Base-by-base conservation (phyloP, 306 rosid genomes). In the Psophocarpus tetragonolobus region DNA sequence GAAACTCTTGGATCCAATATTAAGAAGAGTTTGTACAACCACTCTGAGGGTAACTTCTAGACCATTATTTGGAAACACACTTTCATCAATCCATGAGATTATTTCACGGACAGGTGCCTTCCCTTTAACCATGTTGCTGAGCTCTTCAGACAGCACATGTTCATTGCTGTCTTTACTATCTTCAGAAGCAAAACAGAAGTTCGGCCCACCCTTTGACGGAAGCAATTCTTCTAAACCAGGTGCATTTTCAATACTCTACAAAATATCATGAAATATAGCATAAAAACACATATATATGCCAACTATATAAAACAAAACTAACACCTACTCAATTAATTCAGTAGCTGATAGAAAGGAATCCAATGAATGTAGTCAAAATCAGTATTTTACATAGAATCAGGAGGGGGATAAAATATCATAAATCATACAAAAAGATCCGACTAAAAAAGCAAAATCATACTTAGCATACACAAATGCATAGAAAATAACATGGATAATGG, bases 181-280 rank as follows among this genome's bases (percentile, higher is more conserved):
- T 61, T 90, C 96, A 5, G 80, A 80, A 62, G 87, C 82, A 41
- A 87, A 84, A 58, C 63, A 88, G 80, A 92, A 91, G 82, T 85
- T 91, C 0, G 97, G 89, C 51, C 90, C 97, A 71, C 96, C 92
- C 85, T 91, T 96, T 4, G 97, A 97, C 69, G 99, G 98, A 80
- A 96, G 97, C 84, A 96, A 80, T 74, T 87, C 96, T 83, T 91
- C 99, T 85, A 96, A 87, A 78, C 99, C 98, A 88, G 99, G 97
- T 56, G 97, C 98, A 78, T 87, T 93, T 82, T 96, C 99, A 73
- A 96, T 65, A 81, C 99, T 92, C 99, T 96, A 71, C 53, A 62
- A 78, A 71, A 84, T 39, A 71, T 47, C 35, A 83, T 63, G 67
- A 61, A 71, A 79, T 35, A 21, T 9, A 57, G 63, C 68, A 32